A percentile compares a stretch with the other conserved stretches of the same genome.
phyloP scores from a whole-genome alignment of 495 filamentous ascomycete genomes.

The Neurospora cerealis region DNA sequence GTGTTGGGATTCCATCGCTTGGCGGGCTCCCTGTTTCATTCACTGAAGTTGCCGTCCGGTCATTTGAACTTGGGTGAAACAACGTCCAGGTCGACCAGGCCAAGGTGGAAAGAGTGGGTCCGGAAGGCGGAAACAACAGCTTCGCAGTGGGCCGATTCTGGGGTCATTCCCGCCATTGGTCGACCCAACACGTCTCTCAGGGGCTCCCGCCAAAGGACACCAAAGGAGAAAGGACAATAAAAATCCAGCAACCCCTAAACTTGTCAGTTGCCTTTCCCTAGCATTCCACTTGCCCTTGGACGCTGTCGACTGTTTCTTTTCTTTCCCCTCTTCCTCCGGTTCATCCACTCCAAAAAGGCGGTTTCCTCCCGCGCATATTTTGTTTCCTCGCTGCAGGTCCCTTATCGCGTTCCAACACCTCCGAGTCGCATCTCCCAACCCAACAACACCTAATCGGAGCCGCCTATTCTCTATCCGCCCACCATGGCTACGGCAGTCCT shows the following conservation, averaged over 20 bases:
- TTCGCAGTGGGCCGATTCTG: constrained; percentile 23
- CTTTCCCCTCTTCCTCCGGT: constrained; percentile 2
- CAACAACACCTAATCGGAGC: background rate
- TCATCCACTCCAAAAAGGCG: background rate
- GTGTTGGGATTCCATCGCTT: background rate
- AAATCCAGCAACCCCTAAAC: constrained; percentile 15
- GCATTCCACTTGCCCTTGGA: background rate
- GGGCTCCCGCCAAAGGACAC: background rate
- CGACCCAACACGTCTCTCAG: background rate
- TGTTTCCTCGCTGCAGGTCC: background rate
- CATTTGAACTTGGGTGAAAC: background rate
- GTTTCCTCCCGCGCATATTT: background rate
- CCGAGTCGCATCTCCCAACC: background rate
- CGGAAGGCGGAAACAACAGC: constrained; percentile 21
- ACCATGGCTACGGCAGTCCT: constrained; percentile 30
- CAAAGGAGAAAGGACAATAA: constrained; percentile 5
- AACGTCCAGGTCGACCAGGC: background rate
- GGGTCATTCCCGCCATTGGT: constrained; percentile 11
- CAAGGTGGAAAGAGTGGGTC: background rate
- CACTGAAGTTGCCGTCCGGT: background rate
- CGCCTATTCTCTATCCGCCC: constrained; percentile 3
- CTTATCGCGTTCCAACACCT: background rate
- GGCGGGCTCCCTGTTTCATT: background rate
- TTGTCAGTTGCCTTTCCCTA: constrained; percentile 1
- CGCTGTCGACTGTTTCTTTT: constrained; percentile 5